Evolutionary conservation across 257 asterid genomes (phyloP).

Genomic region (Petunia axillaris): DNA sequence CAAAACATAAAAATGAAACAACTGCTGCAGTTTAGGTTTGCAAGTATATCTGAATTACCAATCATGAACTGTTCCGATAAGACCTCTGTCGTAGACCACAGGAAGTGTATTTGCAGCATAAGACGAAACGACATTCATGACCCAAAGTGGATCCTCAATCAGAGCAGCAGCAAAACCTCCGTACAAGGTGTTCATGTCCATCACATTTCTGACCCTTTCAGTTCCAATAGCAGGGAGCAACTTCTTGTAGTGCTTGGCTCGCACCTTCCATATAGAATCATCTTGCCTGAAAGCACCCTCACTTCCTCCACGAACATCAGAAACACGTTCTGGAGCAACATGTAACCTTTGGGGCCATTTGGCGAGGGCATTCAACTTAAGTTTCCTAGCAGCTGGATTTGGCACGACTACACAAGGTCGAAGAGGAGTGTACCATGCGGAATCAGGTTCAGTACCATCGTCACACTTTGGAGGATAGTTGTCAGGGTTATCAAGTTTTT

Average conservation of each 20-base stretch:
- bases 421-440: conserved; percentile 98
- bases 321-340: conserved; percentile 74
- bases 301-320: conserved; percentile 80
- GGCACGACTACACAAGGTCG: conserved; percentile 88
- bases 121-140: conserved; percentile 89
- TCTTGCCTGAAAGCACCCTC: conserved; percentile 86
- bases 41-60: conserved; percentile 52
- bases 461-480: conserved; percentile 83
- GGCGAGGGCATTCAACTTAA: conserved; percentile 62
- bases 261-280: conserved; percentile 76
- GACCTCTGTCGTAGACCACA: conserved; percentile 94
- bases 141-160: conserved; percentile 79
- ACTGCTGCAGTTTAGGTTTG: not conserved
- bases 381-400: conserved; percentile 53
- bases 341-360: conserved; percentile 89
- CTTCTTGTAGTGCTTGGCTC: conserved; percentile 86
- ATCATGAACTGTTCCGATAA: conserved; percentile 90
- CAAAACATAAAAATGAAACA: not conserved
- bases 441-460: conserved; percentile 93
- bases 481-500: conserved; percentile 75
- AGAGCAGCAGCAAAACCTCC: conserved; percentile 96
- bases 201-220: conserved; percentile 81
- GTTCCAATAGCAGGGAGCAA: conserved; percentile 80
- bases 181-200: conserved; percentile 93
- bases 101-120: conserved; percentile 79